Evolutionary conservation across 371 early-diverging fungal genomes (phyloP), one percentile per base, ranked within the genome.

Genomic region (Mucor velutinosus): DNA sequence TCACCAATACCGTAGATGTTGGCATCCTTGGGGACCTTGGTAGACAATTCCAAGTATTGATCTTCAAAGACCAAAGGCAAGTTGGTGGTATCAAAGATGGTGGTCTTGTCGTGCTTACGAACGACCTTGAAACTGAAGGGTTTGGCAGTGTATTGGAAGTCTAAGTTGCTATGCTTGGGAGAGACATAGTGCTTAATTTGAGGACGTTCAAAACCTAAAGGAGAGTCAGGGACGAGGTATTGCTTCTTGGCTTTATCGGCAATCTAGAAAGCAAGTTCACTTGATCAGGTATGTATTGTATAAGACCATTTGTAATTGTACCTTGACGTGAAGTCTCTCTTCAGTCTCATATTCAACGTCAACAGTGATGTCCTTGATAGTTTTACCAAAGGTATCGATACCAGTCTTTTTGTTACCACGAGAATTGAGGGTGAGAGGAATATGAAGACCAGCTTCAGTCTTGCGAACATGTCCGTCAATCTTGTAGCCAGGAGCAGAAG

Each of bases 1-100:
- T 92, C 92, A 27, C 93, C 93, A 7, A 92, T 73, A 10, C 93
- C 92, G 66, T 88, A 92, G 58, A 92, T 86, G 53, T 92, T 85
- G 21, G 90, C 84, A 45, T 88, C 69, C 0, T 70, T 58, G 11
- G 84, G 84, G 15, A 91, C 64, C 0, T 71, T 73, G 5, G 86
- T 76, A 0, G 85, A 78, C 30, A 92, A 56, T 69, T 92, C 90
- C 4, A 92, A 69, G 59, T 92, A 92, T 69, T 89, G 87, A 65
- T 89, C 87, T 60, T 91, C 87, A 62, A 85, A 92, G 21, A 92
- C 82, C 47, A 92, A 67, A 0, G 86, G 82, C 29, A 80, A 75
- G 21, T 82, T 82, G 0, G 75, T 67, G 1, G 90, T 88, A 65
- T 90, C 88, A 69, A 92, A 92, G 12, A 91, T 56, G 10, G 75